Base-by-base conservation (phyloP, 352 stramenopile species). In the Globisporangium solare region DNA sequence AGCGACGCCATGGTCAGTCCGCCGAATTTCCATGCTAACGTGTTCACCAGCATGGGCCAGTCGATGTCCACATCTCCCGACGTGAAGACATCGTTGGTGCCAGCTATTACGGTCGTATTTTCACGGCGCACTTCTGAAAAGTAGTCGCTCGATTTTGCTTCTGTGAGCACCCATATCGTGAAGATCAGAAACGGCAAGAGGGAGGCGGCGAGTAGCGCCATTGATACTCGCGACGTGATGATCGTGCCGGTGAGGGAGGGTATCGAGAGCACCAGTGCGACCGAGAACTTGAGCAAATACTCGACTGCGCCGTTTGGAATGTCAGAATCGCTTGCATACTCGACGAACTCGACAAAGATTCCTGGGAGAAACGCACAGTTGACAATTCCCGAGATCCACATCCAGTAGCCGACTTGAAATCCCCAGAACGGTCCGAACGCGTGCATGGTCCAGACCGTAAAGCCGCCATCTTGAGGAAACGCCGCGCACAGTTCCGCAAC, bases 1-100 rank as follows among this genome's bases (percentile, higher is more conserved):
- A 75, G 75, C 13, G 83, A 90, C 1, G 78, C 87, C 50, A 70
- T 79, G 61, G 95, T 79, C 60, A 95, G 94, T 10, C 82, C 89
- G 60, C 96, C 96, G 22, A 94, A 83, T 67, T 96, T 97, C 94
- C 94, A 98, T 64, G 96, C 96, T n/a, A 98, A 67, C 46, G 92
- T 93, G 61, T 96, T 97, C 6, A 97, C 43, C 14, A 87, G 88
- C 13, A 76, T 64, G 43, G 71, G 53, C 81, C 84, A 96, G 11
- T 87, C 22, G 54, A 77, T 78, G 13, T 31, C 27, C 6, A 61
- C 51, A 2, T 54, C 61, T 12, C 61, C 68, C 1, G 8, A 22
- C 21, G 53, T 14, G 4, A 50, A 8, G 3, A 64, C 55, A 13
- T 37, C 48, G 14, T 15, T 24, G 0, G 27, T 43, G 7, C 39